Conservation (phyloP, 2,329 filamentous ascomycete species). For the Emergomyces orientalis region DNA sequence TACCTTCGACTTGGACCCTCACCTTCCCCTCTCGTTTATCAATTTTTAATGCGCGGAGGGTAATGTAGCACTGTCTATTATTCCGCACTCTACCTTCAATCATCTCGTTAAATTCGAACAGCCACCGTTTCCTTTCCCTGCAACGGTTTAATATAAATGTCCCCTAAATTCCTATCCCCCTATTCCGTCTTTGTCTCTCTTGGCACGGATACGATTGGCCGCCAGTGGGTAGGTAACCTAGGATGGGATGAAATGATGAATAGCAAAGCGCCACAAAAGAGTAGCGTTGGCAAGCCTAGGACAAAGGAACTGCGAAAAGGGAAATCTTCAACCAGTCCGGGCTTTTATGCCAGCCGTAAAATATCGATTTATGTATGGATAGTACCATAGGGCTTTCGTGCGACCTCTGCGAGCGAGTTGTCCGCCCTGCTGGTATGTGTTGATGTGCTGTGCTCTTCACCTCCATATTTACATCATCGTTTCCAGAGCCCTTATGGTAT, state of each 20-base stretch:
- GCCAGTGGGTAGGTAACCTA: not conserved
- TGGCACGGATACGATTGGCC: not conserved
- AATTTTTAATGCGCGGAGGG: not conserved
- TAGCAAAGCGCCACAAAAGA: not conserved
- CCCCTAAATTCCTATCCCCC: not conserved
- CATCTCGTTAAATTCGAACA: not conserved
- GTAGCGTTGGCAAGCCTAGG: not conserved
- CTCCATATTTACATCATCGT: not conserved
- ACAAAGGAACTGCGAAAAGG: not conserved
- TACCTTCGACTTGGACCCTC: not conserved
- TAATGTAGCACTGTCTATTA: not conserved
- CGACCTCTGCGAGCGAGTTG: not conserved
- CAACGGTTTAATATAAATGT: not conserved
- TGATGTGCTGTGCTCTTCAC: not conserved
- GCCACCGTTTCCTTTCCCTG: not conserved
- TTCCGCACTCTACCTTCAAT: not conserved
- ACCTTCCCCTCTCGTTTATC: not conserved
- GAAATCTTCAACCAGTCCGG: not conserved
- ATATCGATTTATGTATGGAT: not conserved
- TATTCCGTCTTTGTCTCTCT: not conserved
- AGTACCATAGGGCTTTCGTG: not conserved
- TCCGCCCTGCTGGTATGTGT: not conserved
- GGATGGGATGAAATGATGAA: not conserved
- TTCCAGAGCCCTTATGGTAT: not conserved
- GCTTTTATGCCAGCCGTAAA: not conserved